phyloP scores from a whole-genome alignment of 208 protist species.

The Jaenimonas drosophilae region DNA sequence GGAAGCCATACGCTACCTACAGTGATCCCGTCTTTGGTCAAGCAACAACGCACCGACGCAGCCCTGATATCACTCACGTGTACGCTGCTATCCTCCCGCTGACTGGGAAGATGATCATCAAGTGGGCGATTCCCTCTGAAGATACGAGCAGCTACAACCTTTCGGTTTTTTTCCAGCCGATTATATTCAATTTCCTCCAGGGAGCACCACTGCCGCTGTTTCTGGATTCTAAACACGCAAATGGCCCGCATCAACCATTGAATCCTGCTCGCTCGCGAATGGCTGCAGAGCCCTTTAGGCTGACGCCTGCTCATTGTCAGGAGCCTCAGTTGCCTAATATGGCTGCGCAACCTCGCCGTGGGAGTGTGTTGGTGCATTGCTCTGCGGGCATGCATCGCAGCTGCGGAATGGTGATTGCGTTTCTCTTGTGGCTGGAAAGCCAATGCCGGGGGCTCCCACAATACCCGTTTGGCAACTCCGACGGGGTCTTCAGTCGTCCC shows the following conservation, averaged over 20 bases:
- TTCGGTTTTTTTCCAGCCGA: conserved; percentile 55
- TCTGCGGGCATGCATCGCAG: conserved; percentile 84
- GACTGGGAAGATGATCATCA: conserved; percentile 28
- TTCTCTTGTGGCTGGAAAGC: conserved; percentile 50
- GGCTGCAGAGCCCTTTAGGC: no score
- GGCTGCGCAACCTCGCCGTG: no score
- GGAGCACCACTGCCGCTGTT: conserved; percentile 32
- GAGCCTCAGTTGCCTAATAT: no score
- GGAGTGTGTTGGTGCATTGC: conserved; percentile 48
- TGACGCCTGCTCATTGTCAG: not conserved
- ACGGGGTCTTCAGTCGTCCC: no score
- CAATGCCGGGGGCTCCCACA: conserved; percentile 13
- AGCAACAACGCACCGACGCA: no score
- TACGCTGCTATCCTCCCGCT: conserved; percentile 30
- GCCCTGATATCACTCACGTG: no score
- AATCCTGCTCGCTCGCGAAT: no score
- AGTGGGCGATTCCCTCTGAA: conserved; percentile 53
- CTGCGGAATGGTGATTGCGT: conserved; percentile 47
- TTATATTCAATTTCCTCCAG: conserved; percentile 51
- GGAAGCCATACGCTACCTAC: conserved; percentile 3
- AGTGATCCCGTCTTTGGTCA: not conserved
- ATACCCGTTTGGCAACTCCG: no score
- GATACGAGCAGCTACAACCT: conserved; percentile 62
- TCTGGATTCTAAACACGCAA: no score
- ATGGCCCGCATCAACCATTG: no score